Evolutionary conservation across 306 rosid genomes (phyloP), one percentile per base, ranked within the genome.

Genomic region (Lithocarpus polystachyus): DNA sequence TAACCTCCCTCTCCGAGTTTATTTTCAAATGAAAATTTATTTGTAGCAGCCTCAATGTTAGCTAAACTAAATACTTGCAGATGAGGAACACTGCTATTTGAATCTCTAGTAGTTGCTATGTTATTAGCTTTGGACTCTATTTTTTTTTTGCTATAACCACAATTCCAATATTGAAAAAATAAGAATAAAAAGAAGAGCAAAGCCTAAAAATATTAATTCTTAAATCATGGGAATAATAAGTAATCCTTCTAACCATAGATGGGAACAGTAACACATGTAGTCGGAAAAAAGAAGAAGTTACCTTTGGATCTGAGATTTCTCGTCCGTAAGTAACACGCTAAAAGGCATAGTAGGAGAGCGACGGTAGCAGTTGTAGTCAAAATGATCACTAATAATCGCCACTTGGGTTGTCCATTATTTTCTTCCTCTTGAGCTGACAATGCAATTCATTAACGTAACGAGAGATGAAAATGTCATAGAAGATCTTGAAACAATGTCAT

Each of bases 1-100:
- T 76, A 85, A 23, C 90, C 90, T 33, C 90, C 93, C 81, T 89
- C 81, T 75, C 90, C 89, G 29, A 89, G 82, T 77, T 78, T 85
- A 52, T 81, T 83, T 22, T 85, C 77, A 59, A 52, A 37, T 29
- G 88, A 87, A 73, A 85, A 83, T 65, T 87, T 85, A 77, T 73
- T 8, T 26, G 90, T 87, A 43, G 90, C 90, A 37, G 54, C 57
- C 68, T 82, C 85, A 31, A 89, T 61, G 18, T 84, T 69, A 74
- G 84, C 68, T 60, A 79, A 87, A 62, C 69, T 68, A 9, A 84
- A 83, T 18, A 59, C 88, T 83, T 70, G 77, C 26, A 83, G 43
- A 67, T 85, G 76, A 54, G 86, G 76, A 75, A 43, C 60, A 57
- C 57, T 78, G 56, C 56, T 78, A 12, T 79, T 40, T 2, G 84